phyloP scores from a whole-genome alignment of 2,329 filamentous ascomycete species.

The Hypoxylon sp. region DNA sequence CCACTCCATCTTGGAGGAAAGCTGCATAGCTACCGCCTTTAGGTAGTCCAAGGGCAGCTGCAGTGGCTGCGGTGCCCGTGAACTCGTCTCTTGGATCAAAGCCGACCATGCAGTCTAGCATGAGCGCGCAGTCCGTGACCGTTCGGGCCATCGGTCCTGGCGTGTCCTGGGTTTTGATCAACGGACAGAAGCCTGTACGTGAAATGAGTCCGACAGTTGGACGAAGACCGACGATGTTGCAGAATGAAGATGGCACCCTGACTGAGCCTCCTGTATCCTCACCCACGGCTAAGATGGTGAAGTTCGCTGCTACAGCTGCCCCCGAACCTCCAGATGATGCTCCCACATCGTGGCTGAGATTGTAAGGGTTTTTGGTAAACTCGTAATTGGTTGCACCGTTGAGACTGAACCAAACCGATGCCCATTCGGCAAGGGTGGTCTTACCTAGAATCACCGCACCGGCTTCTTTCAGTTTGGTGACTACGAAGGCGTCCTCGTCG shows the following conservation, averaged over 20 bases:
- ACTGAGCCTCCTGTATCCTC: constrained; percentile 48
- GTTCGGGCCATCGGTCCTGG: constrained; percentile 53
- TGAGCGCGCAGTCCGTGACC: constrained; percentile 50
- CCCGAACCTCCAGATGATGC: constrained; percentile 44
- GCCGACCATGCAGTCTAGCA: constrained; percentile 53
- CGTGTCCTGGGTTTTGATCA: constrained; percentile 51
- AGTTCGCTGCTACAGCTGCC: constrained; percentile 45
- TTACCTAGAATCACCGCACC: constrained; percentile 48
- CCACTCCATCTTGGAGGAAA: constrained; percentile 26
- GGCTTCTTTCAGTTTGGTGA: constrained; percentile 39
- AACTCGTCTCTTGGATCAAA: constrained; percentile 50
- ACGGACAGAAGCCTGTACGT: constrained; percentile 49
- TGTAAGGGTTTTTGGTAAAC: constrained; percentile 47
- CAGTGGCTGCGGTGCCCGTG: constrained; percentile 47
- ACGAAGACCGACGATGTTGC: constrained; percentile 45
- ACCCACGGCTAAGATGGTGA: constrained; percentile 42
- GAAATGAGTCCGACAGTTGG: constrained; percentile 44
- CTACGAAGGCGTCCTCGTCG: constrained; percentile 41
- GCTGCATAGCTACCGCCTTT: constrained; percentile 52
- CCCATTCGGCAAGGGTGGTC: constrained; percentile 47
- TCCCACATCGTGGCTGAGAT: constrained; percentile 40
- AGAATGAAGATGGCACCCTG: constrained; percentile 40
- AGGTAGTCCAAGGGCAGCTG: constrained; percentile 42
- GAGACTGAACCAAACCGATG: constrained; percentile 40
- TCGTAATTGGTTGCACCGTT: constrained; percentile 39